phyloP scores from a whole-genome alignment of 495 filamentous ascomycete genomes.

The Xylaria sp. region DNA sequence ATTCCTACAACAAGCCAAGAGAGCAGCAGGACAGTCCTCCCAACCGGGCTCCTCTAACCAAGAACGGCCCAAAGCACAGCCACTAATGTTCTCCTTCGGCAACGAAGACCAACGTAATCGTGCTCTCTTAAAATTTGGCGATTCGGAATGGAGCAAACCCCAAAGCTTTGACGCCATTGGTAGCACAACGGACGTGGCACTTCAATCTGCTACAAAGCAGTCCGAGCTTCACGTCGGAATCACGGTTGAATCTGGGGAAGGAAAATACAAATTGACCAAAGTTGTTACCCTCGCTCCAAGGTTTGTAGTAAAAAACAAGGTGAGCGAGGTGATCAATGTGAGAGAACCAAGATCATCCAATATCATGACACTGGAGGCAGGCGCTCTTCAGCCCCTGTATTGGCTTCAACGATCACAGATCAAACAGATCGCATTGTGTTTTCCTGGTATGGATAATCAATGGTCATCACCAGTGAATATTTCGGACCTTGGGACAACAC shows the following conservation, averaged over 20 bases:
- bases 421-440: conserved; percentile 92
- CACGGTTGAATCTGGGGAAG: conserved; percentile 86
- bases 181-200: conserved; percentile 82
- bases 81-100: conserved; percentile 94
- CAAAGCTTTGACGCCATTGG: conserved; percentile 99
- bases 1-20: conserved; percentile 80
- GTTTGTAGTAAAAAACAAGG: conserved; percentile 92
- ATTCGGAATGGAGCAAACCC: conserved; percentile 94
- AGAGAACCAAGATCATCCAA: conserved; percentile 88
- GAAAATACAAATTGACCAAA: conserved; percentile 97
- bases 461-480: conserved; percentile 99
- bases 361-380: conserved; percentile 74
- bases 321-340: conserved; percentile 84
- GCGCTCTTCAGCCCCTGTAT: conserved; percentile 80
- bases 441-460: conserved; percentile 93
- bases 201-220: conserved; percentile 72
- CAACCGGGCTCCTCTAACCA: conserved; percentile 45
- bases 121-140: conserved; percentile 81
- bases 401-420: conserved; percentile 79
- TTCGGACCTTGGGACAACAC: conserved; percentile 86
- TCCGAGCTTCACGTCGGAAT: conserved; percentile 90
- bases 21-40: conserved; percentile 77
- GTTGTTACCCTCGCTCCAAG: conserved; percentile 92
- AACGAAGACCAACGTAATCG: conserved; percentile 89
- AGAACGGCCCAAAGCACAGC: conserved; percentile 70